Base-by-base conservation (phyloP, 768 basidiomycete genomes). In the Psilocybe cyanescens region DNA sequence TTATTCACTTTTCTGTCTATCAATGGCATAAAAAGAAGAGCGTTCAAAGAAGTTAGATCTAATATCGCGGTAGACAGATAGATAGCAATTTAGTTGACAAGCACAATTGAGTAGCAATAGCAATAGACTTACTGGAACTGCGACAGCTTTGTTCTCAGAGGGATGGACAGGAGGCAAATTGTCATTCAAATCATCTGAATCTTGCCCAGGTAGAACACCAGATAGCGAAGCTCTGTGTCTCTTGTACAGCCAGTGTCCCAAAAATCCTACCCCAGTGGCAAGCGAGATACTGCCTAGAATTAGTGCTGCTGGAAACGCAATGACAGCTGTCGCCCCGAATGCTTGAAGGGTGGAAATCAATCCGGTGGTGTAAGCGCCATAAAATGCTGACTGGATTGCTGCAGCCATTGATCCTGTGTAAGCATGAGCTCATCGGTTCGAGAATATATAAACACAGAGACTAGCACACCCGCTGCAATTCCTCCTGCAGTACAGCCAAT, bases 401-500 rank as follows among this genome's bases (percentile, higher is more conserved):
- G 62, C 62, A 8, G 64, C 62, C 2, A 67, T 9, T 8, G 59
- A 59, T 4, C 60, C 63, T 67, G 35, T 3, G 6, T 12, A 8
- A 29, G 6, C 33, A 24, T 24, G 24, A 24, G 35, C 3, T 24
- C 8, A 14, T 17, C 12, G 12, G 44, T n/a, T 2, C 24, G 12
- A 16, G 17, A 8, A 44, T 29, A 14, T 28, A 8, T 5, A 17
- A 16, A n/a, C 24, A 29, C 8, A 29, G 48, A 3, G 17, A 37
- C 3, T 0, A 12, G 49, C 57, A 24, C 9, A 67, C 66, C 66
- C 55, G 55, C 56, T 16, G 57, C 19, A 24, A 67, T 63, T 1
- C 66, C 66, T 0, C 31, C 57, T 12, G 46, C 33, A 1, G 64
- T 67, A 24, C 63, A 67, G 0, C 67, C 67, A 14, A 67, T 44